A percentile compares a stretch with the other conserved stretches of the same genome.
phyloP scores from a whole-genome alignment of 2,329 filamentous ascomycete species.

The Penicillium verrucosum region DNA sequence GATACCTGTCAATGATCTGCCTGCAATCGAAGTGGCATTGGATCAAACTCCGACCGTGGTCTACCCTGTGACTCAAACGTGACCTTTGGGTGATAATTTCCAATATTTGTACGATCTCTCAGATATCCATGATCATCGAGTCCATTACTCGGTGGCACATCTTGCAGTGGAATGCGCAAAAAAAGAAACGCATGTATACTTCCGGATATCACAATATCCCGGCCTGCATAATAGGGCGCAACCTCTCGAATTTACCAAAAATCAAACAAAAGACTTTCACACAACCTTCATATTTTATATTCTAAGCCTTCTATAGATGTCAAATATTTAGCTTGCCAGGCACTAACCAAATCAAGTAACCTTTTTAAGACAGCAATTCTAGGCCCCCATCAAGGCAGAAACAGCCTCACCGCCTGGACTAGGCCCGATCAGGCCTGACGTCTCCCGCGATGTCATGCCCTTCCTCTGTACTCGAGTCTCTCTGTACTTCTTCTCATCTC shows the following conservation, averaged over 20 bases:
- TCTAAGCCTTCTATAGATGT: background rate
- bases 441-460: constrained; percentile 25
- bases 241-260: background rate
- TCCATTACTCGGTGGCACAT: constrained; percentile 1
- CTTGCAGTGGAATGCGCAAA: background rate
- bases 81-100: background rate
- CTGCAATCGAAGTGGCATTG: background rate
- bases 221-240: background rate
- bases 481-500: constrained; percentile 20
- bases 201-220: constrained; percentile 5
- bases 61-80: background rate
- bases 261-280: background rate
- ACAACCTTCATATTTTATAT: background rate
- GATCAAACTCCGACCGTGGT: background rate
- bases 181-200: constrained; percentile 6
- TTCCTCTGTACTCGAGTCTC: constrained; percentile 18
- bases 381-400: constrained; percentile 21
- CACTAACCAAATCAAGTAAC: constrained; percentile 10
- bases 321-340: background rate
- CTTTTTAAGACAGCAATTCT: constrained; percentile 2
- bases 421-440: constrained; percentile 25
- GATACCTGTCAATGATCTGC: background rate
- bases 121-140: background rate
- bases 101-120: background rate
- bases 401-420: constrained; percentile 18